These are phyloP conservation scores for Zymoseptoria brevis DNA, from an alignment of 2,329 filamentous ascomycete species.

Conservation along the genomic window DNA sequence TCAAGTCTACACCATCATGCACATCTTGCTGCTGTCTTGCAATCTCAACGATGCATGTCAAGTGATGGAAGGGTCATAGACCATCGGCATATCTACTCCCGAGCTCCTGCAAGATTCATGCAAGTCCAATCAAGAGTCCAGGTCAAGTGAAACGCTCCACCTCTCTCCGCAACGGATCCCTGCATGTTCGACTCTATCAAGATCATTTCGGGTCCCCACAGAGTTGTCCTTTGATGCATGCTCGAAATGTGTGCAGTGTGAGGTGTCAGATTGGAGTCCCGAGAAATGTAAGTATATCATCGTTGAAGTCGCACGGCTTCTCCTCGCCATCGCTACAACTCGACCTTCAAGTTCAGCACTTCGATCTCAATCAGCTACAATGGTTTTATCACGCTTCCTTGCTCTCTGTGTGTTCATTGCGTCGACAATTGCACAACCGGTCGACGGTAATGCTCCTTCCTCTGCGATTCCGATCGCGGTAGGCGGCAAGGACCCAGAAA, in stretches of 20 bases:
- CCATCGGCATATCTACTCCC: not conserved
- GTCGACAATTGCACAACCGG: not conserved
- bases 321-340: not conserved
- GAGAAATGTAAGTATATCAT: not conserved
- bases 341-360: not conserved
- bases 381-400: not conserved
- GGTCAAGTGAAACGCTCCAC: not conserved
- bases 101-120: not conserved
- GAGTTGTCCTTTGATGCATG: not conserved
- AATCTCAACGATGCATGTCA: not conserved
- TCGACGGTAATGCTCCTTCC: not conserved
- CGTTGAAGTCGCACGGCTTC: not conserved
- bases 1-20: not conserved
- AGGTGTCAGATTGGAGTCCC: not conserved
- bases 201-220: not conserved
- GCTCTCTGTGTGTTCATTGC: not conserved
- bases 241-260: not conserved
- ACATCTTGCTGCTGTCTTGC: not conserved
- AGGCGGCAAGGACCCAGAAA: constrained; percentile 18
- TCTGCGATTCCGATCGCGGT: constrained; percentile 16
- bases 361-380: not conserved
- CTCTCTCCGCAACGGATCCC: not conserved
- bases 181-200: not conserved
- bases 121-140: not conserved
- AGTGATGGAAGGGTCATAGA: not conserved